Conservation (phyloP, 768 basidiomycete species). For the Paxillus ammoniavirescens region DNA sequence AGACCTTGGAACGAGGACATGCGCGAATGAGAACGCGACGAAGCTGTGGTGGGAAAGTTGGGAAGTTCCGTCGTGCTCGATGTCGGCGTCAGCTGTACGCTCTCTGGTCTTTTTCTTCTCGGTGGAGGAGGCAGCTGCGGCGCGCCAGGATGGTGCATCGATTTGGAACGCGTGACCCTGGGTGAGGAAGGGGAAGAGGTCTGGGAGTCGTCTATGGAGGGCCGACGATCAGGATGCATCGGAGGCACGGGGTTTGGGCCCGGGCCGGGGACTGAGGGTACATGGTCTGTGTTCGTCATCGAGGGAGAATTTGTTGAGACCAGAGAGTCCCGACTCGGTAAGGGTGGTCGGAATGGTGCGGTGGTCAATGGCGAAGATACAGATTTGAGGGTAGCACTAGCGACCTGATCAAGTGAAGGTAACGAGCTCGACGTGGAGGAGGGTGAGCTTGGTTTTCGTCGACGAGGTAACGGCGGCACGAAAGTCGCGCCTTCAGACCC, state of each 20-base stretch:
- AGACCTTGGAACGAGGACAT: slow-evolving; percentile 26
- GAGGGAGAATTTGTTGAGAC: slow-evolving; percentile 6
- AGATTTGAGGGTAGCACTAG: slow-evolving; percentile 31
- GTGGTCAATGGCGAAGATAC: slow-evolving; percentile 7
- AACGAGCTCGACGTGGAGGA: slow-evolving; percentile 34
- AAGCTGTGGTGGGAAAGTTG: background rate
- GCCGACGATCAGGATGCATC: slow-evolving; percentile 55
- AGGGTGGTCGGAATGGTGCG: slow-evolving; percentile 19
- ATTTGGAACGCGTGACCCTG: slow-evolving; percentile 53
- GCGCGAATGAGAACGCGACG: slow-evolving; percentile 15
- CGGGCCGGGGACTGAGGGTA: slow-evolving; percentile 14
- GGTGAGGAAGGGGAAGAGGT: slow-evolving; percentile 28
- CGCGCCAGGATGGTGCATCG: slow-evolving; percentile 46
- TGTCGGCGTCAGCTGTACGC: slow-evolving; percentile 46
- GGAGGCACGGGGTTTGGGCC: slow-evolving; percentile 43
- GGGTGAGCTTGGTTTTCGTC: slow-evolving; percentile 33
- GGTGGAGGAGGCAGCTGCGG: slow-evolving; percentile 47
- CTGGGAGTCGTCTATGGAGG: slow-evolving; percentile 22
- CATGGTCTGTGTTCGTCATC: background rate
- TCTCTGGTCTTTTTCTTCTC: slow-evolving; percentile 59
- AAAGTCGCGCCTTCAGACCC: slow-evolving; percentile 20
- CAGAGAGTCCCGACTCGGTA: slow-evolving; percentile 21
- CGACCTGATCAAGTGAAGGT: slow-evolving; percentile 42
- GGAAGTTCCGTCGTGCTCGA: slow-evolving; percentile 17
- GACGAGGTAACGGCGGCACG: slow-evolving; percentile 36